Evolutionary conservation across 345 rosid genomes (phyloP).

Genomic region (Fremontodendron californicum): DNA sequence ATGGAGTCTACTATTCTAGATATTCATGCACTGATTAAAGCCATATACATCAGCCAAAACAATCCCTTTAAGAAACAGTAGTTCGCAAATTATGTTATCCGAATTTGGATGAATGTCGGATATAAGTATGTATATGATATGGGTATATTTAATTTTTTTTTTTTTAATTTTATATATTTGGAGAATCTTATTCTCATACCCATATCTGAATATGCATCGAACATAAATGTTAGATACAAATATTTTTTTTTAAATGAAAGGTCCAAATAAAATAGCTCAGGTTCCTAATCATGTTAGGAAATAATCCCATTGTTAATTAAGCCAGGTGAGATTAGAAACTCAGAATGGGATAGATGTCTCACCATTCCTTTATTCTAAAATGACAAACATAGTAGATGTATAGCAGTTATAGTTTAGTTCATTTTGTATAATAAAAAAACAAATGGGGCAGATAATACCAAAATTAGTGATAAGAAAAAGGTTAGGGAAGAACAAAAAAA

Average conservation of each 20-base stretch:
- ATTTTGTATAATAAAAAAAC: background rate
- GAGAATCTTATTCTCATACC: too few species aligned
- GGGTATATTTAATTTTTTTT: too few species aligned
- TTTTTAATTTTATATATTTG: too few species aligned
- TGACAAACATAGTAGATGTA: background rate
- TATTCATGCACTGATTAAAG: conserved; percentile 9
- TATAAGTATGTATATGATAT: too few species aligned
- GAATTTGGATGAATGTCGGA: too few species aligned
- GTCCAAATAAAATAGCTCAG: too few species aligned
- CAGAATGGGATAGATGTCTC: background rate
- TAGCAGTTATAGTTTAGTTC: background rate
- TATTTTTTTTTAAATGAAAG: too few species aligned
- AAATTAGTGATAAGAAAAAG: background rate
- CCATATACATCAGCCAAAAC: conserved; percentile 17
- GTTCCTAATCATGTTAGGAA: background rate
- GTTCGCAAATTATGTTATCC: too few species aligned
- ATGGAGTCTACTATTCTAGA: background rate
- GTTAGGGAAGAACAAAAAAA: conserved; percentile 10
- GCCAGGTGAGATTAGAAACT: conserved; percentile 3
- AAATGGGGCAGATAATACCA: background rate
- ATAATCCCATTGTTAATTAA: background rate
- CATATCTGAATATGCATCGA: too few species aligned
- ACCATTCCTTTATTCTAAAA: conserved; percentile 1
- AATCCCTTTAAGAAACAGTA: conserved; percentile 4
- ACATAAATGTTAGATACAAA: too few species aligned